phyloP scores from a whole-genome alignment of 345 rosid genomes.

The Populus ilicifolia region DNA sequence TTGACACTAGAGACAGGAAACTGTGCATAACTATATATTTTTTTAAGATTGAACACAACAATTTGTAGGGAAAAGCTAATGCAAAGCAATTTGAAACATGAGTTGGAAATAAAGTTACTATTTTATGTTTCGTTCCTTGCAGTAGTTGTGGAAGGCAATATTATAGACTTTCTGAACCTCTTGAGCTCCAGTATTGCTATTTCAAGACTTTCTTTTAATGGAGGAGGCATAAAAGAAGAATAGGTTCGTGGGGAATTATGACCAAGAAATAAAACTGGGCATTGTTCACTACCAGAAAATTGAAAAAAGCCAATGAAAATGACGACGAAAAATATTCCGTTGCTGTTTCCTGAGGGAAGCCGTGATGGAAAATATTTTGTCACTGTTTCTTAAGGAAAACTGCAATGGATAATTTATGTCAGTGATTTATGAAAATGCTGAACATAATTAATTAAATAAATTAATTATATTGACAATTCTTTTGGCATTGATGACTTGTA shows the following conservation, averaged over 20 bases:
- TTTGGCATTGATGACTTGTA: too few species aligned
- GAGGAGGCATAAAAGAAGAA: neutral
- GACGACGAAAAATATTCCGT: too few species aligned
- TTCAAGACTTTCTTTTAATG: neutral
- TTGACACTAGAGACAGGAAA: neutral
- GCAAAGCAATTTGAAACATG: neutral
- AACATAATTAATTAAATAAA: too few species aligned
- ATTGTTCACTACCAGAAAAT: neutral
- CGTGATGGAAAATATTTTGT: too few species aligned
- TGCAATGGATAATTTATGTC: too few species aligned
- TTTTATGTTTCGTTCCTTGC: constrained; percentile 41
- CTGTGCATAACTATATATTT: neutral
- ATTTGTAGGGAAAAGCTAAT: neutral
- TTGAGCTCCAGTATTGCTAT: constrained; percentile 51
- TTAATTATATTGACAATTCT: too few species aligned
- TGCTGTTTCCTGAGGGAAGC: too few species aligned
- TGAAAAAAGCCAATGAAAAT: too few species aligned
- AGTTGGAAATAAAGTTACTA: constrained; percentile 31
- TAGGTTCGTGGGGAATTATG: too few species aligned
- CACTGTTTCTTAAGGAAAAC: too few species aligned
- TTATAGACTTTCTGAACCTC: constrained; percentile 49
- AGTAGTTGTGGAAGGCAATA: constrained; percentile 38
- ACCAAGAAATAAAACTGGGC: neutral
- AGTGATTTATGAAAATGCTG: too few species aligned
- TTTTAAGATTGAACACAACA: neutral